phyloP scores from a whole-genome alignment of 345 rosid species.

The Eucalyptus regnans region DNA sequence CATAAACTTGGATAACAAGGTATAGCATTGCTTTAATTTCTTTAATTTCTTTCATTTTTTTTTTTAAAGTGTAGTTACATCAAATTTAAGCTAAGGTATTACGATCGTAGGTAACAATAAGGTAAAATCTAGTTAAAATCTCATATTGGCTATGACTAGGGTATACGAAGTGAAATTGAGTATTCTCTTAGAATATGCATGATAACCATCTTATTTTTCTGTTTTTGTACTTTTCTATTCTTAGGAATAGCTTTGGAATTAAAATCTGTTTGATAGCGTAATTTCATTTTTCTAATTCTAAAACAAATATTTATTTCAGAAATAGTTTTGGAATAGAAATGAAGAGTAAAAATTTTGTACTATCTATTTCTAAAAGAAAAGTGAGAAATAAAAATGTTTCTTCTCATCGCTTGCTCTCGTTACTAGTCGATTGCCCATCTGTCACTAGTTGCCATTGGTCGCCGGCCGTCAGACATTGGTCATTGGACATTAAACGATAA shows the following conservation, averaged over 20 bases:
- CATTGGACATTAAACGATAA: too few relatives aligned
- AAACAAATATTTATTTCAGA: too few relatives aligned
- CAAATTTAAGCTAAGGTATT: background rate
- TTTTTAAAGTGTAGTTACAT: background rate
- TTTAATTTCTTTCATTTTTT: background rate
- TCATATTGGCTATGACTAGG: background rate
- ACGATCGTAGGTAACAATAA: background rate
- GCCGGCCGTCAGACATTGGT: rapidly evolving
- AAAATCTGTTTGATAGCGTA: rapidly evolving
- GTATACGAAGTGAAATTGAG: background rate
- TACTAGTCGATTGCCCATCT: rapidly evolving
- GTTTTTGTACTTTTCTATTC: too few relatives aligned
- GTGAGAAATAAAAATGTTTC: too few relatives aligned
- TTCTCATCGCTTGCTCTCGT: rapidly evolving
- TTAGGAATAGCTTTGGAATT: rapidly evolving
- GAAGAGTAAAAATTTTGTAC: too few relatives aligned
- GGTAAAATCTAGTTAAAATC: background rate
- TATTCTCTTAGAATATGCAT: rapidly evolving
- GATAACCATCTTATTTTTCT: too few relatives aligned
- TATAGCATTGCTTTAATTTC: background rate
- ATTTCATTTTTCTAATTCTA: too few relatives aligned
- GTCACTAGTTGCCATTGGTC: rapidly evolving
- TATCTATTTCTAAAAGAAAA: too few relatives aligned
- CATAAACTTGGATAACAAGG: background rate
- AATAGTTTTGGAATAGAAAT: too few relatives aligned